Evolutionary conservation across 768 basidiomycete genomes (phyloP), one percentile per base, ranked within the genome.

Genomic region (Chalciporus pseudorubinellus): DNA sequence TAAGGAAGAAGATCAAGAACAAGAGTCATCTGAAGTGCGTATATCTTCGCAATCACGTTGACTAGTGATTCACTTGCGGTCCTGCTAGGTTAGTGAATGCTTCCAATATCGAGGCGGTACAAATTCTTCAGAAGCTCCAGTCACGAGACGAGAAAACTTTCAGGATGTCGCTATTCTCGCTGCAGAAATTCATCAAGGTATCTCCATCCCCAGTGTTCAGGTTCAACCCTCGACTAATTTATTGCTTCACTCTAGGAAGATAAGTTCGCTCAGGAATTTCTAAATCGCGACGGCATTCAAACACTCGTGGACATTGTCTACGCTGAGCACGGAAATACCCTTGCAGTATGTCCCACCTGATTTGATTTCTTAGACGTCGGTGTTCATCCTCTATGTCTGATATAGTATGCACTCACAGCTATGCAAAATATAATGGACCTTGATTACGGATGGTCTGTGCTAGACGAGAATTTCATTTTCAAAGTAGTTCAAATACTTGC

Each of bases 371-470:
- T 7, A 12, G 13, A 20, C 28, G 12, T 14, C 12, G 22, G 6
- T 29, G 12, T 46, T 47, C 36, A 33, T 36, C 16, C 34, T 36
- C 34, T 16, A 10, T 38, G 41, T 43, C 42, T 40, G 16, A 39
- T 57, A 50, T 53, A 93, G 90, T 94, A 94, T 57, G 89, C 90
- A 9, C 75, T 95, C 33, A 82, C 85, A 4, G 85, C 87, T 3
- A 83, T 93, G 80, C 89, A 93, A 69, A 89, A 90, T 63, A 67
- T 94, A 24, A 89, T 95, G 87, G 90, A 94, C 56, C 74, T 88
- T 20, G 85, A 90, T 42, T 83, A 87, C 55, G 92, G 91, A 40
- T 94, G 89, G 90, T 76, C 81, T 1, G 74, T 73, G n/a, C 77
- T 95, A 6, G 81, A 83, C 55, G 76, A 82, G 46, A 67, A 69